Evolutionary conservation across 768 basidiomycete species (phyloP), one percentile per base, ranked within the genome.

Genomic region (Mycena venus): DNA sequence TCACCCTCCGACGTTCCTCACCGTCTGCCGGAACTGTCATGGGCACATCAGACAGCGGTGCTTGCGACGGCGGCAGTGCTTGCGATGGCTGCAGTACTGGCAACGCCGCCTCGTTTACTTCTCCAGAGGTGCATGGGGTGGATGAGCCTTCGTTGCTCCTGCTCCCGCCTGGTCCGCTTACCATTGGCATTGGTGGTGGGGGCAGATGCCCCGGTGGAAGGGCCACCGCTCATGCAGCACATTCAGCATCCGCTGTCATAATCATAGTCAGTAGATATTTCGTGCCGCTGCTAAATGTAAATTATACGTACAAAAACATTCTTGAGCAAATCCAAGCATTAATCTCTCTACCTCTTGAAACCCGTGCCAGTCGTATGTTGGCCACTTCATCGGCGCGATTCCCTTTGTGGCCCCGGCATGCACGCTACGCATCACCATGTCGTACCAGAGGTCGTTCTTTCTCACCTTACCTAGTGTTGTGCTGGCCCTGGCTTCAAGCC

Each of bases 341-440:
- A 19, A 14, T 14, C 21, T 58, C 51, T 59, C 66, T 9, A 47
- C 53, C 10, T 56, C 56, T 12, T 4, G 1, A 25, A 56, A 68
- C 1, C 67, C 55, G 7, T n/a, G 1, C 31, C 25, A 11, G 25
- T 68, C 67, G n/a, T n/a, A 29, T 10, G 14, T 3, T 1, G 38
- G 67, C 67, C 67, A 68, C 1, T 29, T 58, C 11, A 29, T 19
- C 6, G 38, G 55, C n/a, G 17, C 56, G 3, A 68, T 27, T 1
- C 67, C 67, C n/a, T 40, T 58, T 14, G 67, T 68, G 11, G 23
- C 25, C 1, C 67, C 67, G 7, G 56, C 17, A 21, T 68, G 67
- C 4, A 68, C 67, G 15, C 67, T 68, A 17, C 42, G 9, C 6
- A 27, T 42, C 55, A 44, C 14, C 36, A 44, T 44, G 42, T 17